Base-by-base conservation (phyloP, 2,329 filamentous ascomycete species). In the Arthrinium puccinioides region DNA sequence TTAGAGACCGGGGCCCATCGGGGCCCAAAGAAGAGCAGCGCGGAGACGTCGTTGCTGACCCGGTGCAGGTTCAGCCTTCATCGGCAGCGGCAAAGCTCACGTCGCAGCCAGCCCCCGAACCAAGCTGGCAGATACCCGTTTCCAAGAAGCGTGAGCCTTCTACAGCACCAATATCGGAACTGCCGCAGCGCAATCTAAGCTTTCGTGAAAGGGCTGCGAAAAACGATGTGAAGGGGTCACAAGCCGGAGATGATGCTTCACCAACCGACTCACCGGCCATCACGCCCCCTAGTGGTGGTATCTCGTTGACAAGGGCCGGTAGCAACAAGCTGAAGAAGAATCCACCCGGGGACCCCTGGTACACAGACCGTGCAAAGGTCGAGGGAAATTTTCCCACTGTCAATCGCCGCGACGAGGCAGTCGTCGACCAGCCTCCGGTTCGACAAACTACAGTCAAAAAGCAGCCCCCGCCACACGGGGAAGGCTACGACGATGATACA, bases 251-350 rank as follows among this genome's bases (percentile, higher is more conserved):
- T n/a, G 45, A 45, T n/a, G 46, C 49, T 19, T 52, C 49, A 25
- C 43, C 45, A 21, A 47, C 44, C 19, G 16, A 50, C 42, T 32
- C 51, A 6, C 51, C 63, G 3, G 42, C 51, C n/a, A n/a, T n/a
- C 19, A 49, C 51, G 11, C 51, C 56, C 4, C 50, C 55, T 4
- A 49, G 49, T 5, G 56, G 57, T 20, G 56, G 60, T 26, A 59
- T 64, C 35, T 58, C 63, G 40, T 46, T 69, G 23, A 52, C 60
- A 8, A 66, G 72, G 34, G 72, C 58, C 38, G 68, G 62, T n/a
- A 79, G 74, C 48, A 76, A 77, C 45, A 79, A 74, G 49, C 57
- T 78, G 24, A 70, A 63, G 50, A 80, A 79, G 43, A 67, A 74
- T 3, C 74, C 71, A 1, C 72, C 75, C 2, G 62, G 56, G n/a